These are phyloP conservation scores for Blastobotrys muscicola DNA, from an alignment of 805 yeast genomes.

Conservation along the genomic window DNA sequence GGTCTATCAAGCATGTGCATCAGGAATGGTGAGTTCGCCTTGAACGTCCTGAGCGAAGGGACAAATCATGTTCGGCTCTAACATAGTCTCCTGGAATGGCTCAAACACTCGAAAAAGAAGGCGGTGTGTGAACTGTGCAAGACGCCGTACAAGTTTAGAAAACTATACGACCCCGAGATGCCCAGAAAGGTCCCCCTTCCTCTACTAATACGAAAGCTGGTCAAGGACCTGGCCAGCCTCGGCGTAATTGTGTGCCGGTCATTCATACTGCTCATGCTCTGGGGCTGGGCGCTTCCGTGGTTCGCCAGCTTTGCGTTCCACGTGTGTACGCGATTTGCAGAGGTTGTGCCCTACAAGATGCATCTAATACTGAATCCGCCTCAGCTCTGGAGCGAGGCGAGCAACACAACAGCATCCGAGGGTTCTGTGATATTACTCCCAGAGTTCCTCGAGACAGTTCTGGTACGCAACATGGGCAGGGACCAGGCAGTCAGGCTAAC, in stretches of 20 bases:
- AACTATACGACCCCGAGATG: slow-evolving; percentile 55
- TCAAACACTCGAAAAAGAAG: slow-evolving; percentile 52
- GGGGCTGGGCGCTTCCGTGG: slow-evolving; percentile 23
- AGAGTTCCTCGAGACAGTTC: neutral
- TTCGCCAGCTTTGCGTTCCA: slow-evolving; percentile 15
- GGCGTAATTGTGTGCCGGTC: slow-evolving; percentile 15
- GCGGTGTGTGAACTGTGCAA: slow-evolving; percentile 85
- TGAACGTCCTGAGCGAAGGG: neutral
- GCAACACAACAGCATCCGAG: too few species aligned
- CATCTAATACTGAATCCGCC: neutral
- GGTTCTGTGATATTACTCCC: slow-evolving; percentile 5
- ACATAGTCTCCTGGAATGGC: slow-evolving; percentile 63
- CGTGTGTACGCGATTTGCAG: slow-evolving; percentile 14
- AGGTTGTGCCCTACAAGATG: slow-evolving; percentile 12
- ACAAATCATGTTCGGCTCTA: neutral
- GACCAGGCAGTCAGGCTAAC: slow-evolving; percentile 2
- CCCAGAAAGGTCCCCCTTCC: slow-evolving; percentile 52
- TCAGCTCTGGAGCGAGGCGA: too few species aligned
- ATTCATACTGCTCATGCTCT: slow-evolving; percentile 14
- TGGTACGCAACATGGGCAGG: too few species aligned
- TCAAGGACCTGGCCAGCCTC: slow-evolving; percentile 13
- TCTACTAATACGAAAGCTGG: slow-evolving; percentile 36
- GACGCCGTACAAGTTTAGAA: slow-evolving; percentile 56
- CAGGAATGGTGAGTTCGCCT: slow-evolving; percentile 67
- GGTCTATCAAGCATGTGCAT: slow-evolving; percentile 87